Evolutionary conservation across 2,329 filamentous ascomycete genomes (phyloP), one percentile per base, ranked within the genome.

Genomic region (Tolypocladium ophioglossoides): DNA sequence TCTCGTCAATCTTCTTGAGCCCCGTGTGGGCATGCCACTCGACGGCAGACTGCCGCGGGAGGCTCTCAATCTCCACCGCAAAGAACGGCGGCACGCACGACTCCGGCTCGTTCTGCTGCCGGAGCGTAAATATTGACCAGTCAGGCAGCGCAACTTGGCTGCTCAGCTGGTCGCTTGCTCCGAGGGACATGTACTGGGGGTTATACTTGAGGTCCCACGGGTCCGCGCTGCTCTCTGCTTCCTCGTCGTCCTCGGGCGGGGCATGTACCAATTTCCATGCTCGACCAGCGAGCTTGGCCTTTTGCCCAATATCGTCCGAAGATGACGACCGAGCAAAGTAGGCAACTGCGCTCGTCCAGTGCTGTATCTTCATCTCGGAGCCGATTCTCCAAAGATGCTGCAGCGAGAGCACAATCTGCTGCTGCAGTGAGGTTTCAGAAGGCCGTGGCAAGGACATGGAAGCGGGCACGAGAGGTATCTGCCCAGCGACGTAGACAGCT

Each of bases 311-410:
- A 22, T 60, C 59, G n/a, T 58, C 56, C 38, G 61, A 41, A 47
- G 66, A 63, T 10, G 58, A 46, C 14, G 66, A 62, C 38, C 64
- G 64, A 2, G 84, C 77, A 54, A 95, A 78, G 65, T 90, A 95
- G 0, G 85, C 89, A 50, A 95, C 82, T 2, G 80, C 86, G 56
- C 84, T 85, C 5, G 80, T 79, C 86, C 89, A 95, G 75, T 83
- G 86, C 54, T 82, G 76, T 3, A 95, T 84, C 53, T 82, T 74
- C 75, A 86, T 85, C 41, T 85, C 85, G 46, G 76, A 68, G 0
- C 85, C 91, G 52, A 99, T 86, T 40, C 92, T 83, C 83, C 86
- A 91, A 27, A 97, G 79, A 68, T 97, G 92, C 68, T 99, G 94
- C 14, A 97, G 75, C 1, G 91, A 82, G 5, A 99, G 76, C 0